Base-by-base conservation (phyloP, 1,284 basidiomycete genomes). In the Neolentinus lepideus region DNA sequence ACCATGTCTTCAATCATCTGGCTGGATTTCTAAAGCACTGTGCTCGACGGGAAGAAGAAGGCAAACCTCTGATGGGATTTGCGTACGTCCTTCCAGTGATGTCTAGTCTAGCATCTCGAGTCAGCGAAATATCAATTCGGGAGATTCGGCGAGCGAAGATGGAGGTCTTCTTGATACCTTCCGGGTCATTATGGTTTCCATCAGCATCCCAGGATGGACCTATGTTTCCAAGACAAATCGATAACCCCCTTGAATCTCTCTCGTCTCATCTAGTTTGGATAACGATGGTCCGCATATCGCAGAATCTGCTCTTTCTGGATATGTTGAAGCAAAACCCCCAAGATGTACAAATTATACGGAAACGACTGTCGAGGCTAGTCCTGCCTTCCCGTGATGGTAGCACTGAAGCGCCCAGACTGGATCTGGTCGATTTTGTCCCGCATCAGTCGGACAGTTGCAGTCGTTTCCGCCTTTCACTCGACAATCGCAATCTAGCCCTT, bases 111-210 rank as follows among this genome's bases (percentile, higher is more conserved):
- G 75, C 78, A 3, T 72, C 76, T 0, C 81, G 85, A 67, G 87
- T 91, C 58, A 84, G 80, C 62, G 85, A 84, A 19, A 75, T 91
- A 70, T 85, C 87, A 0, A 76, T 89, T 35, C 79, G 86, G 19
- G 89, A 90, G 59, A 78, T 92, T 53, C 78, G 85, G 29, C 81
- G 87, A 57, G 81, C 85, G 19, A 92, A 92, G 64, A 72, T 89
- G 10, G 90, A 92, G 60, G 67, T 75, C 36, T 78, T 90, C 56
- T 71, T 92, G 38, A 76, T 91, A 26, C 89, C 90, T 0, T 80
- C 85, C 1, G 84, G 84, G 1, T 74, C 80, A 1, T 67, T 89
- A 2, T 88, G 85, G 85, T 88, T 87, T 62, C 65, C 77, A 1
- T 62, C 78, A 0, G 69, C 76, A 16, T 75, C 79, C 25, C 82